phyloP scores from a whole-genome alignment of 2,329 filamentous ascomycete species.

The Lasiodiplodia sp. region DNA sequence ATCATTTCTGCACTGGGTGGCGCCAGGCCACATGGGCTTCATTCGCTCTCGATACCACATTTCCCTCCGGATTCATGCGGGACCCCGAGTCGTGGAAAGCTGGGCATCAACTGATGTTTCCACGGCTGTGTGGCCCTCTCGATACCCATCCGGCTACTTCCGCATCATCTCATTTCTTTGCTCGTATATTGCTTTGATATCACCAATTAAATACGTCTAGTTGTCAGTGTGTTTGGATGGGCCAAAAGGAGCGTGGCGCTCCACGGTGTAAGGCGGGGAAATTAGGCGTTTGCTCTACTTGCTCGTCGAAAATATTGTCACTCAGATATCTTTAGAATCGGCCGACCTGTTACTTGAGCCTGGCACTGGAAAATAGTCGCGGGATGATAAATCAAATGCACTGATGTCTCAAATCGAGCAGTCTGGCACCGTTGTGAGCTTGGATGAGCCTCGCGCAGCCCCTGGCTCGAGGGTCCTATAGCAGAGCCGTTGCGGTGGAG shows the following conservation, averaged over 20 bases:
- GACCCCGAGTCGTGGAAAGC: conserved; percentile 13
- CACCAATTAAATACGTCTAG: conserved; percentile 22
- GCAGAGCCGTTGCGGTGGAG: conserved; percentile 7
- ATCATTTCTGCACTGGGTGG: neutral
- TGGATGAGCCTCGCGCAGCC: conserved; percentile 15
- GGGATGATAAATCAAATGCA: conserved; percentile 11
- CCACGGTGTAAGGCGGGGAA: neutral
- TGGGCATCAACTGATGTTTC: conserved; percentile 13
- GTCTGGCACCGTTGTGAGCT: neutral
- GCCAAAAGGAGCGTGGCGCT: conserved; percentile 12
- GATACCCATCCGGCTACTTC: conserved; percentile 25
- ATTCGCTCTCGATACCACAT: conserved; percentile 24
- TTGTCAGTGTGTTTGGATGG: conserved; percentile 2
- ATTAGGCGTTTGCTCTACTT: conserved; percentile 1
- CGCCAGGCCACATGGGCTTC: conserved; percentile 17
- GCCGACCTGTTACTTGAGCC: conserved; percentile 4
- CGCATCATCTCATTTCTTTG: conserved; percentile 16
- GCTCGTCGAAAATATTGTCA: conserved; percentile 23
- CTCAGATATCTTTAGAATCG: conserved; percentile 22
- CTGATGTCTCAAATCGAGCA: neutral
- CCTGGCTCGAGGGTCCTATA: conserved; percentile 20
- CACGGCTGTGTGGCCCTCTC: conserved; percentile 14
- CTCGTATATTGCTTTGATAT: conserved; percentile 20
- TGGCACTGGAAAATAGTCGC: conserved; percentile 10
- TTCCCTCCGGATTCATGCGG: conserved; percentile 8